phyloP scores from a whole-genome alignment of 441 rosid species.

The Eutrema salsugineum region DNA sequence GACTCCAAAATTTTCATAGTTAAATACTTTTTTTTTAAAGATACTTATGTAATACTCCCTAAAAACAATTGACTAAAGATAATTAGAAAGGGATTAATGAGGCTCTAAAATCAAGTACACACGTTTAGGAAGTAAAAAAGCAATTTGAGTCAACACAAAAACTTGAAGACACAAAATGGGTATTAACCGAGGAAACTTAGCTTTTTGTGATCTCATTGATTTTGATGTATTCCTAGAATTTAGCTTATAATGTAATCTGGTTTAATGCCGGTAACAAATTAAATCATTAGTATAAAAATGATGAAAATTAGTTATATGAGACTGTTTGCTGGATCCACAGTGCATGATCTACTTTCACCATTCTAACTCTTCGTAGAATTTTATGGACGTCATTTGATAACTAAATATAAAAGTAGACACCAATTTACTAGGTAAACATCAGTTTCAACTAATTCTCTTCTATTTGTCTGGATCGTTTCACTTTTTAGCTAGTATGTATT shows the following conservation, averaged over 20 bases:
- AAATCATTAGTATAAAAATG: no score
- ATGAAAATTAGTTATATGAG: no score
- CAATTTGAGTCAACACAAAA: not conserved
- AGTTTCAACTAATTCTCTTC: not conserved
- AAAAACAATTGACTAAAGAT: not conserved
- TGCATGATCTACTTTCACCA: no score
- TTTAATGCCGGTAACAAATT: not conserved
- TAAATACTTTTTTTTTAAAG: no score
- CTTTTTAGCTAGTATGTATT: not conserved
- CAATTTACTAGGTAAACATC: not conserved
- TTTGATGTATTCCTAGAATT: not conserved
- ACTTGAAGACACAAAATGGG: slow-evolving; percentile 15
- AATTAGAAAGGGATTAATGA: not conserved
- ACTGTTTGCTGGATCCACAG: no score
- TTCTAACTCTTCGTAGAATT: no score
- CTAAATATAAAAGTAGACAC: not conserved
- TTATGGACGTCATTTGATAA: not conserved
- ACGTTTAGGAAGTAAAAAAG: slow-evolving; percentile 13
- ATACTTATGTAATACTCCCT: not conserved
- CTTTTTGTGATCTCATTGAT: slow-evolving; percentile 8
- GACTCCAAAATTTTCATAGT: not conserved
- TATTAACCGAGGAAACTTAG: slow-evolving; percentile 8
- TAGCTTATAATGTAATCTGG: not conserved
- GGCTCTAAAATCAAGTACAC: slow-evolving; percentile 21
- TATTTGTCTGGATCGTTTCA: not conserved